phyloP scores from a whole-genome alignment of 2,329 filamentous ascomycete genomes.

The Alternaria infectoria region DNA sequence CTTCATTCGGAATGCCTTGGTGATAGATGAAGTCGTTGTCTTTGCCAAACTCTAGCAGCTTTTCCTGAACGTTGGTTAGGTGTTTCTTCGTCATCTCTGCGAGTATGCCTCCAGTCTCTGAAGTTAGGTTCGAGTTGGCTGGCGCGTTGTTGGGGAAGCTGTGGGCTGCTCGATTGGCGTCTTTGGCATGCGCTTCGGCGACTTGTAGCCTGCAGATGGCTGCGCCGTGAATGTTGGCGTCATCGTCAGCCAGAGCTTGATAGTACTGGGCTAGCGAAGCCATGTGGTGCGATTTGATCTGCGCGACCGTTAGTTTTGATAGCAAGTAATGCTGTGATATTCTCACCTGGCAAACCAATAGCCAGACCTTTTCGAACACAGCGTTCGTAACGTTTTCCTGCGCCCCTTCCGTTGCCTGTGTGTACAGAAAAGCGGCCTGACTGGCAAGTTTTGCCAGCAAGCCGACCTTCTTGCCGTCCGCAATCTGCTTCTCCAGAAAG shows the following conservation, averaged over 20 bases:
- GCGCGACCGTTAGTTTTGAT: slow-evolving; percentile 38
- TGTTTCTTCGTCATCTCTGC: slow-evolving; percentile 87
- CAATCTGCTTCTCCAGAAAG: slow-evolving; percentile 94
- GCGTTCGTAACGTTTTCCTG: slow-evolving; percentile 91
- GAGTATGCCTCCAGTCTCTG: slow-evolving; percentile 76
- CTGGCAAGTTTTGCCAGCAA: slow-evolving; percentile 91
- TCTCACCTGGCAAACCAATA: slow-evolving; percentile 76
- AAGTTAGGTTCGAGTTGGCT: slow-evolving; percentile 79
- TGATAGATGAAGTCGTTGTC: slow-evolving; percentile 99
- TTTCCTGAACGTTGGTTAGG: slow-evolving; percentile 78
- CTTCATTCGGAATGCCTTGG: slow-evolving; percentile 85
- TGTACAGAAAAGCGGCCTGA: slow-evolving; percentile 86
- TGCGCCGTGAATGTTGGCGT: slow-evolving; percentile 83
- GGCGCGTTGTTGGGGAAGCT: slow-evolving; percentile 82
- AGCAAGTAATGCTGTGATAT: not conserved
- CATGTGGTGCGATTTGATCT: slow-evolving; percentile 80
- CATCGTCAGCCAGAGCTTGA: slow-evolving; percentile 88
- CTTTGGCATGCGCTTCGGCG: slow-evolving; percentile 78
- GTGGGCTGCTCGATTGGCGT: slow-evolving; percentile 77
- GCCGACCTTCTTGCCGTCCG: slow-evolving; percentile 90
- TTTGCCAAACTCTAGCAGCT: slow-evolving; percentile 75
- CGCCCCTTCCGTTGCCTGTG: slow-evolving; percentile 84
- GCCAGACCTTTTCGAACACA: slow-evolving; percentile 94
- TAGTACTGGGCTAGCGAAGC: slow-evolving; percentile 90
- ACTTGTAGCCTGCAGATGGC: slow-evolving; percentile 83